Base-by-base conservation (phyloP, 2,329 filamentous ascomycete species). In the Neopestalotiopsis sp. region DNA sequence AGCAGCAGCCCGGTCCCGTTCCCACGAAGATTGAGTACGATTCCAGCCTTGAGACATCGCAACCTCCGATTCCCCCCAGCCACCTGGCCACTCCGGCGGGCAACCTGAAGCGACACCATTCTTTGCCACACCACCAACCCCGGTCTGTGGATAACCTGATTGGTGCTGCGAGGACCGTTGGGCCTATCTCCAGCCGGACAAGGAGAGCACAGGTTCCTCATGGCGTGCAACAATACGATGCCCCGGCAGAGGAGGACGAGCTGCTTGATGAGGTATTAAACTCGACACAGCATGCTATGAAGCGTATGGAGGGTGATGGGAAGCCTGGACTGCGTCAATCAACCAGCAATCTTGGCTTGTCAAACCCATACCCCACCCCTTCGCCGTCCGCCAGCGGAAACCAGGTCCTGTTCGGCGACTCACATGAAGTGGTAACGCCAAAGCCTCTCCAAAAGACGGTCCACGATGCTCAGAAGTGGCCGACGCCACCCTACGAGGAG, bases 231-330 rank as follows among this genome's bases (percentile, higher is more conserved):
- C 92, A 93, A 71, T 98, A 98, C 78, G 96, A 99, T 77, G 95
- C 95, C 0, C 94, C 96, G 1, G 95, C 97, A 75, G 96, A 99
- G 80, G 95, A 98, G 77, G 96, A 99, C 70, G 96, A 99, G 81
- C 87, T 99, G 10, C 86, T 98, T 10, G 95, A 98, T 74, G 96
- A 99, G 81, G 94, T 91, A 24, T 85, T 98, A 57, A 88, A 90
- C 63, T 94, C 93, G 5, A 93, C 94, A 0, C 91, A 91, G 75
- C 89, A 89, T 70, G 93, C 91, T 7, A 92, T 93, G 76, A 91
- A 89, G 77, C 90, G 90, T 10, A 85, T 97, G 70, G 93, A 87
- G 77, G 87, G 82, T 77, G 82, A 83, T 65, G 83, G 82, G 64
- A 84, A 81, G 74, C 81, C 84, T 61, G 80, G 82, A 2, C 81